A percentile compares a stretch with the other conserved stretches of the same genome.
These are phyloP conservation scores for Thozetella sp. DNA, from an alignment of 495 filamentous ascomycete species.

Conservation along the genomic window DNA sequence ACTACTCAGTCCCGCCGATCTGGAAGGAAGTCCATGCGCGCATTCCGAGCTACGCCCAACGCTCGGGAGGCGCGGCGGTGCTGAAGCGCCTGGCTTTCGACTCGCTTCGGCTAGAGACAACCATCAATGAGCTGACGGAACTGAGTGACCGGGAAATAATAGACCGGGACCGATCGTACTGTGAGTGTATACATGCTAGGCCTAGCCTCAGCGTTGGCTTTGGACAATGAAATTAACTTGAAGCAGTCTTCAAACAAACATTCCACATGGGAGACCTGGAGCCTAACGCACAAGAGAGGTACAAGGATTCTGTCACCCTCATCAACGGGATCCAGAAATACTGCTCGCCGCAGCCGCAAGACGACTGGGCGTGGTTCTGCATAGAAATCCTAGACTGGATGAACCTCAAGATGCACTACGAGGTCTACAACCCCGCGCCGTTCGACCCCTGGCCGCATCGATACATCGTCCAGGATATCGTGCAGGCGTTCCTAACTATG, in stretches of 20 bases:
- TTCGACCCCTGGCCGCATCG: slow-evolving; percentile 31
- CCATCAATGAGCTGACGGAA: slow-evolving; percentile 4
- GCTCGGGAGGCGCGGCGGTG: neutral
- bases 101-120: slow-evolving; percentile 8
- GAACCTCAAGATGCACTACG: slow-evolving; percentile 26
- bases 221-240: no score
- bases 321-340: slow-evolving; percentile 30
- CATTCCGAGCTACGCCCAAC: neutral
- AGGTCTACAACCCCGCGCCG: slow-evolving; percentile 16
- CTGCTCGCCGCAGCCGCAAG: slow-evolving; percentile 11
- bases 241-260: slow-evolving; percentile 41
- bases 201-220: no score
- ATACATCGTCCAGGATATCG: slow-evolving; percentile 39
- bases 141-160: slow-evolving; percentile 13
- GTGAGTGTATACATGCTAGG: slow-evolving; percentile 12
- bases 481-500: slow-evolving; percentile 38
- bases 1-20: slow-evolving; percentile 9
- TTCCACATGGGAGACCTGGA: slow-evolving; percentile 46
- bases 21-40: slow-evolving; percentile 9
- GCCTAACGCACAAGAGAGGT: slow-evolving; percentile 33
- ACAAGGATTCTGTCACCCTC: slow-evolving; percentile 30
- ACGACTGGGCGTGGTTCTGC: slow-evolving; percentile 30
- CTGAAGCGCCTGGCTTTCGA: slow-evolving; percentile 5
- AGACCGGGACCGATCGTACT: slow-evolving; percentile 33
- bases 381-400: slow-evolving; percentile 35